Conservation (phyloP, 768 basidiomycete species). For the Rhizopogon salebrosus region DNA sequence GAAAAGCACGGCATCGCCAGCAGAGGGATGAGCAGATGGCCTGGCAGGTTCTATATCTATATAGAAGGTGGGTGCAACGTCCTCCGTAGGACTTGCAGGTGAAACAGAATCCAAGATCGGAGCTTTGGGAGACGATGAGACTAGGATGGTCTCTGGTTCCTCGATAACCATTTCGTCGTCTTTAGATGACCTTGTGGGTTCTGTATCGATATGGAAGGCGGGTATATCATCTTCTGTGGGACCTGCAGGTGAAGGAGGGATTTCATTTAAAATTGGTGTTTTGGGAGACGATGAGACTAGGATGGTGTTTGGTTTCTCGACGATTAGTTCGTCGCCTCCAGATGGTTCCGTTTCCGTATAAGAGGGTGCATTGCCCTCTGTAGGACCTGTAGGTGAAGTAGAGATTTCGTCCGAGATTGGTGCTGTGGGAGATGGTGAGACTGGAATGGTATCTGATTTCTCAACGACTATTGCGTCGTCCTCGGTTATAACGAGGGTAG, state of each 20-base stretch:
- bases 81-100: neutral
- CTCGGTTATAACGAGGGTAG: neutral
- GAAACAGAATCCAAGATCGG: neutral
- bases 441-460: neutral
- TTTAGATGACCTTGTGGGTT: no score
- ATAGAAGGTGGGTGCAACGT: slow-evolving; percentile 17
- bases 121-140: neutral
- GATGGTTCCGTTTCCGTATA: no score
- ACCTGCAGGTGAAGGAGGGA: neutral
- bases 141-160: neutral
- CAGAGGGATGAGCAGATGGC: slow-evolving; percentile 1
- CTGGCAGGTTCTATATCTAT: slow-evolving; percentile 36
- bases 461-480: neutral
- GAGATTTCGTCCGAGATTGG: neutral
- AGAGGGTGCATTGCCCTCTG: neutral
- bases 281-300: neutral
- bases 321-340: neutral
- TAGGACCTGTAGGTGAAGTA: neutral
- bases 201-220: no score
- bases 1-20: slow-evolving; percentile 19
- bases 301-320: neutral
- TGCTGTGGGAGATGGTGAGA: neutral
- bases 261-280: neutral
- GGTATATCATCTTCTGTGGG: neutral
- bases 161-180: neutral